Base-by-base conservation (phyloP, 305 asterid genomes). In the Euphrasia arctica region DNA sequence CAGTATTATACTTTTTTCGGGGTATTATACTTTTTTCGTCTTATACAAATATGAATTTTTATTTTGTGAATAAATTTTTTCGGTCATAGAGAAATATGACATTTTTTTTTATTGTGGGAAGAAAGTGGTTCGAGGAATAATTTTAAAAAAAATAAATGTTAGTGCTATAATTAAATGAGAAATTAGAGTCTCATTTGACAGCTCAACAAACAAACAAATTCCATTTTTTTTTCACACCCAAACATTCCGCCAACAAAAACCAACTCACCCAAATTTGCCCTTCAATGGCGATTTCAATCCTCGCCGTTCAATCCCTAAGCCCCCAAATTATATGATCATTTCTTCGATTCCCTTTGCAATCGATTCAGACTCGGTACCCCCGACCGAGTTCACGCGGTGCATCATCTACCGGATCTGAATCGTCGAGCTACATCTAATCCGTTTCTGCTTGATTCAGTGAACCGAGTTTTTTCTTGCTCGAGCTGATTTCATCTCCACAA, bases 161-260 rank as follows among this genome's bases (percentile, higher is more conserved):
- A 31, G 34, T 31, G 2, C 7, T 36, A 18, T 18, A 36, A 36
- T 36, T 5, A 36, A 36, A 36, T 36, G 9, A 31, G 42, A 36
- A 36, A 36, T 36, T 36, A 5, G 42, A 36, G 42, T 39, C 3
- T 1, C 1, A 39, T 39, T 39, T 63, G 80, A 72, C 82, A 74
- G 70, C 76, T 61, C 69, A 74, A 76, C 76, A 66, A 73, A 79
- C 71, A 51, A 58, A 62, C 73, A 65, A 72, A 62, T 63, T 65
- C 67, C 61, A 29, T 25, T 66, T 64, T 61, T 63, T 49, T 51
- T 7, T 39, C 64, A 11, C 63, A 36, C 66, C 63, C 43, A 70
- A 65, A 61, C 75, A 65, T 68, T 66, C 74, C 72, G 74, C 73
- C 79, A 72, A 72, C 77, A 79, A 68, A 67, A 75, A 63, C 56